These are phyloP conservation scores for Thalia dealbata DNA, from an alignment of 176 grass and related monocot species.

Conservation along the genomic window DNA sequence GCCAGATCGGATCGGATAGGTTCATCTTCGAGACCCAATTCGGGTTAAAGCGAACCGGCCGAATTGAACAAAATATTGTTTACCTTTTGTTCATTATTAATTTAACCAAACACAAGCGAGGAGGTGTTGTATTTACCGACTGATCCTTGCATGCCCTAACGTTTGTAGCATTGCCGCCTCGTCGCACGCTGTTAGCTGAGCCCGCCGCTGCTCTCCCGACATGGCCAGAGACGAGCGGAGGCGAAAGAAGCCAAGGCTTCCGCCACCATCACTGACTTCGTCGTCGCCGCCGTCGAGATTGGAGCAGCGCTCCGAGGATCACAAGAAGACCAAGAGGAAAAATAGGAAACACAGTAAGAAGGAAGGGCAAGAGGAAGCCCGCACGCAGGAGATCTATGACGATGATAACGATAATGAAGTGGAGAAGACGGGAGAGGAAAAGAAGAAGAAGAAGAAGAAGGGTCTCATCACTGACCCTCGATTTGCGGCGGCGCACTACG, in stretches of 20 bases:
- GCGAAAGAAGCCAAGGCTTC: conserved; percentile 9
- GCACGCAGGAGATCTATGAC: background rate
- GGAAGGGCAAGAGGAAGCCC: background rate
- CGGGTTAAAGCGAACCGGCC: too few relatives aligned
- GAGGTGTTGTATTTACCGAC: too few relatives aligned
- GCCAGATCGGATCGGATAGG: too few relatives aligned
- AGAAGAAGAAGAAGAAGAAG: conserved; percentile 10
- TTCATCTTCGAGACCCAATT: too few relatives aligned
- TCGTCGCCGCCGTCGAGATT: background rate
- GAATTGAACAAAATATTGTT: too few relatives aligned
- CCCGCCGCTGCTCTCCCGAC: background rate
- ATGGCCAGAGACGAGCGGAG: conserved; percentile 26
- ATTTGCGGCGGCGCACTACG: conserved; percentile 41
- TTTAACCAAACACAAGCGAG: too few relatives aligned
- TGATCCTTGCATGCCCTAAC: too few relatives aligned
- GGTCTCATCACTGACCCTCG: conserved; percentile 48
- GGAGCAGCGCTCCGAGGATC: background rate
- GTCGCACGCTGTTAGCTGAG: background rate
- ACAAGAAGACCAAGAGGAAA: background rate
- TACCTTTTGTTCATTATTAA: too few relatives aligned
- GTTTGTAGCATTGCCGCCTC: too few relatives aligned
- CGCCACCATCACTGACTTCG: background rate
- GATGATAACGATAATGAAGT: background rate
- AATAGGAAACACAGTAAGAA: background rate
- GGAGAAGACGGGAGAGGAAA: background rate